Evolutionary conservation across 176 grass and related monocot species (phyloP), one percentile per base, ranked within the genome.

Genomic region (Puccinellia tenuiflora): DNA sequence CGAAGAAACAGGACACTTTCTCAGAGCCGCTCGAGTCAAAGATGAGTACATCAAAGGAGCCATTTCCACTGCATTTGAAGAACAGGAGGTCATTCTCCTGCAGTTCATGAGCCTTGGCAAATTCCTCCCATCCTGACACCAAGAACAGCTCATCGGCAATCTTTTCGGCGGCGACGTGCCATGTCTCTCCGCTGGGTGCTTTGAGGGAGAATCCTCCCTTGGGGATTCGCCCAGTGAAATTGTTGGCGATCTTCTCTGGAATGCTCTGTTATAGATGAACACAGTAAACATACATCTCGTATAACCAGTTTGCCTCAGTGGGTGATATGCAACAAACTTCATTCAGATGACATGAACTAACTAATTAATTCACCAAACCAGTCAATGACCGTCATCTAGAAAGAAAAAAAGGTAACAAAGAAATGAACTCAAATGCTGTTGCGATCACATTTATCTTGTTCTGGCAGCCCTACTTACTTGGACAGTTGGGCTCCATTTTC

Each of bases 41-140:
- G 68, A 94, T 81, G 25, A 69, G 60, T 54, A 94, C 92, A 63
- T 91, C 80, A 24, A 91, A 94, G 43, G 79, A 85, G n/a, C 26
- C 78, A 5, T 20, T 69, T 31, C 92, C 72, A 15, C 21, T 79
- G 61, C 48, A 70, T 34, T 68, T 75, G 71, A 91, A 89, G 60
- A 94, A 6, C 51, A 94, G 39, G 22, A 89, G 35, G 34, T 94
- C 92, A 10, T 84, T 74, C 62, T 80, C 76, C 73, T 82, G 75
- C 24, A 89, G 34, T 39, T 74, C 73, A 42, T 91, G 81, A 47
- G 76, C 89, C 70, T 38, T 87, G 54, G 63, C 89, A 65, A 94
- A 94, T 39, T 82, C 65, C n/a, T 33, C 79, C 92, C 89, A 91
- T 26, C 84, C 86, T 15, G 76, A 76, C 14, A 2, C 46, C 26